These are phyloP conservation scores for Lignosus rhinocerotis DNA, from an alignment of 1,284 basidiomycete species.

Conservation along the genomic window DNA sequence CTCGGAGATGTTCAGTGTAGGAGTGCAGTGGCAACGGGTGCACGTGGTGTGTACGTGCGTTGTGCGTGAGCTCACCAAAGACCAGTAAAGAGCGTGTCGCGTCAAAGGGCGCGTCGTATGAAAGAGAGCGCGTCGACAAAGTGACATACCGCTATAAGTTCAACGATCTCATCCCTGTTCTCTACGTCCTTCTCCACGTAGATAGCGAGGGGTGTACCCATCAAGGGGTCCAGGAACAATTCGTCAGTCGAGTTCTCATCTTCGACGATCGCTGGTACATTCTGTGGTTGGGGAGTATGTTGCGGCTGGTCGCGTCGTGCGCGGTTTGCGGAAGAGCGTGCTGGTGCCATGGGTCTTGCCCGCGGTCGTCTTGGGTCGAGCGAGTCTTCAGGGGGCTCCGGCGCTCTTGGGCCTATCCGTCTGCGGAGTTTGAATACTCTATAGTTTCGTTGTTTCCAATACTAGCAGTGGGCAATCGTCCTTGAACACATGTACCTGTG, in stretches of 20 bases:
- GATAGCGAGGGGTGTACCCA: constrained; percentile 69
- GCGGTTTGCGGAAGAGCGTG: constrained; percentile 50
- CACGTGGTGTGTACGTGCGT: not conserved
- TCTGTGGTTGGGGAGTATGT: constrained; percentile 29
- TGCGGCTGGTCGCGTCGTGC: constrained; percentile 38
- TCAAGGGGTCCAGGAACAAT: constrained; percentile 77
- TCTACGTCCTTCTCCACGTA: constrained; percentile 80
- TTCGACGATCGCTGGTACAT: constrained; percentile 20
- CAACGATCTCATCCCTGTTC: constrained; percentile 61
- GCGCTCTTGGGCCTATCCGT: constrained; percentile 9
- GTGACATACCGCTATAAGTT: constrained; percentile 60
- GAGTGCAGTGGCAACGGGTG: not conserved
- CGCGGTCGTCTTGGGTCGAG: constrained; percentile 38
- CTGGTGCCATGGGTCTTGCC: constrained; percentile 79
- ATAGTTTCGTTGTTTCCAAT: not conserved
- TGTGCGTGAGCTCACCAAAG: not conserved
- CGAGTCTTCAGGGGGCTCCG: constrained; percentile 38
- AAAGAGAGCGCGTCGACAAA: not conserved
- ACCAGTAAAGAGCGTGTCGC: not conserved
- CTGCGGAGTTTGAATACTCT: constrained; percentile 28
- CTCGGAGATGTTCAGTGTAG: not conserved
- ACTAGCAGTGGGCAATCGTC: too few species aligned
- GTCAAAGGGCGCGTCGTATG: constrained; percentile 18
- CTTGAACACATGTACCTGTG: too few species aligned
- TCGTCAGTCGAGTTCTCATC: constrained; percentile 34